Percentiles rank a stretch among this genome's conserved stretches.
These are phyloP conservation scores for Dipodascopsis uninucleata DNA, from an alignment of 805 yeast species.

Conservation along the genomic window DNA sequence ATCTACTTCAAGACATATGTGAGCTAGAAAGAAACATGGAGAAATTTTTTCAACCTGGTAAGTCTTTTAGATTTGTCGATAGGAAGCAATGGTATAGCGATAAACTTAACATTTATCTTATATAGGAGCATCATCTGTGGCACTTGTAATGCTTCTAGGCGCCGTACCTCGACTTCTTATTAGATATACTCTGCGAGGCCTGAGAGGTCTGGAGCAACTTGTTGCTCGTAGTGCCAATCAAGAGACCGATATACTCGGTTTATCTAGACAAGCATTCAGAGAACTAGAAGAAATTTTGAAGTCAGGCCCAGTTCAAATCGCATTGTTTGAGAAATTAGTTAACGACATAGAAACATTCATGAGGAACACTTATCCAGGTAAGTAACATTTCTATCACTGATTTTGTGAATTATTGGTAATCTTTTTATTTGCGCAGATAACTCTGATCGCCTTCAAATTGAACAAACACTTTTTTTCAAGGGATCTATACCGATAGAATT, in stretches of 20 bases:
- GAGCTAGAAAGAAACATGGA: slow-evolving; percentile 22
- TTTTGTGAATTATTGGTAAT: too few relatives aligned
- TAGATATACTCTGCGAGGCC: slow-evolving; percentile 38
- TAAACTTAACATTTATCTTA: too few relatives aligned
- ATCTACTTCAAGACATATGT: slow-evolving; percentile 63
- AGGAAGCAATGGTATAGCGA: too few relatives aligned
- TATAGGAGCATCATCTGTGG: slow-evolving; percentile 31
- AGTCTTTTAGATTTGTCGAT: background rate
- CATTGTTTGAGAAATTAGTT: slow-evolving; percentile 37
- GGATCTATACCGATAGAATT: slow-evolving; percentile 54
- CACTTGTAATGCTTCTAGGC: slow-evolving; percentile 37
- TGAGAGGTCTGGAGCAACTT: slow-evolving; percentile 38
- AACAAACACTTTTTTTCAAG: slow-evolving; percentile 57
- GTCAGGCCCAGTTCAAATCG: slow-evolving; percentile 35
- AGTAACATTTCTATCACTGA: background rate
- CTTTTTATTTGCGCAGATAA: slow-evolving; percentile 38
- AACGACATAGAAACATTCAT: slow-evolving; percentile 40
- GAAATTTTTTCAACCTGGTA: slow-evolving; percentile 33
- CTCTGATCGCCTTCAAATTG: slow-evolving; percentile 47
- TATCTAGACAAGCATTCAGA: slow-evolving; percentile 32
- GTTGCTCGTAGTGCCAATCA: slow-evolving; percentile 27
- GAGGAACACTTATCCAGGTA: slow-evolving; percentile 33
- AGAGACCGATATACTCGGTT: slow-evolving; percentile 31
- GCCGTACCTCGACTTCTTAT: slow-evolving; percentile 38
- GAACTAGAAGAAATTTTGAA: slow-evolving; percentile 32